These are phyloP conservation scores for Hymenoscyphus repandus DNA, from an alignment of 2,329 filamentous ascomycete species.

Conservation along the genomic window DNA sequence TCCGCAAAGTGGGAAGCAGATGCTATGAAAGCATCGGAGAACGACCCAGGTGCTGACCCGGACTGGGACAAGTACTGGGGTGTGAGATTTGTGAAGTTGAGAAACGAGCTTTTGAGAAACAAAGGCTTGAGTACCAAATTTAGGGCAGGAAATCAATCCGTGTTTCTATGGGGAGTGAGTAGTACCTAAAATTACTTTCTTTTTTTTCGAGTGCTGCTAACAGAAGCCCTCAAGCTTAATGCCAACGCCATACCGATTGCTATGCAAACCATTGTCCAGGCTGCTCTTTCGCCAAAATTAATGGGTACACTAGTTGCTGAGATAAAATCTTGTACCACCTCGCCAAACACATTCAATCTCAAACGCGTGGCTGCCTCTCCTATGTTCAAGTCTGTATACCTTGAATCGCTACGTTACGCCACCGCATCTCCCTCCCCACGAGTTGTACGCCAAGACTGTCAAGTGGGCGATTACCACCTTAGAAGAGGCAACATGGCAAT, in stretches of 20 bases:
- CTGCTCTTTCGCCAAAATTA: constrained; percentile 4
- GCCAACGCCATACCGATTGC: constrained; percentile 14
- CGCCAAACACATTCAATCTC: constrained; percentile 6
- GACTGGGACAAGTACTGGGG: constrained; percentile 16
- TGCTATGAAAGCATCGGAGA: constrained; percentile 9
- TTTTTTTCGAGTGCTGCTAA: not conserved
- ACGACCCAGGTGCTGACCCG: constrained; percentile 4
- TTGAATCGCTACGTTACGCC: constrained; percentile 15
- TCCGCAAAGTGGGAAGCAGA: constrained; percentile 11
- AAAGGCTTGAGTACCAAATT: constrained; percentile 9
- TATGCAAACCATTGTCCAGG: constrained; percentile 11
- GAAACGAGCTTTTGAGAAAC: constrained; percentile 8
- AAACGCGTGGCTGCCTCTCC: constrained; percentile 3
- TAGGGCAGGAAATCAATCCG: constrained; percentile 11
- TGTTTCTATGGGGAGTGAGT: constrained; percentile 16
- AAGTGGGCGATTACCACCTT: constrained; percentile 10
- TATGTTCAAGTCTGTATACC: constrained; percentile 10
- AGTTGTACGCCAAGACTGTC: constrained; percentile 10
- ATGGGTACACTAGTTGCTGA: constrained; percentile 6
- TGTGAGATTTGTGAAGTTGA: constrained; percentile 6
- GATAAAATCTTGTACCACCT: not conserved
- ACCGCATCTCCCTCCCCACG: constrained; percentile 15
- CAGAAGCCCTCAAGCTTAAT: constrained; percentile 1
- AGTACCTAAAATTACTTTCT: not conserved
- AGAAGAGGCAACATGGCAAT: constrained; percentile 15